Base-by-base conservation (phyloP, 306 rosid genomes). In the Begonia loranthoides region DNA sequence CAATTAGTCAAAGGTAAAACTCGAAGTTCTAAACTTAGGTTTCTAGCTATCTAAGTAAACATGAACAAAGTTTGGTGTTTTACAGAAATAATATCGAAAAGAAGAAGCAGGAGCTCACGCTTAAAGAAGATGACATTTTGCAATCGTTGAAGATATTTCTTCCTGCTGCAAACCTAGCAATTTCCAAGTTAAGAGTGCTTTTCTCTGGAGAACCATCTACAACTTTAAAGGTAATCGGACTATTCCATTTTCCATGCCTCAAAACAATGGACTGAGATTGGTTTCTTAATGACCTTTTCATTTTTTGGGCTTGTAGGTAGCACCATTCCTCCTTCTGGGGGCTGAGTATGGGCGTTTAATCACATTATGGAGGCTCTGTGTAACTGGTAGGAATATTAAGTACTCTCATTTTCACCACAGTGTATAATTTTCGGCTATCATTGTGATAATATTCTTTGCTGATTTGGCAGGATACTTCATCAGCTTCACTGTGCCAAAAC, bases 131-230 rank as follows among this genome's bases (percentile, higher is more conserved):
- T 46, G 99, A 80, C 66, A 63, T 90, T 69, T 63, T 80, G 52
- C 67, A 72, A 22, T 59, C 82, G 22, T 87, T 82, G 21, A 80
- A 74, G 65, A 16, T 66, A 61, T 58, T 71, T 61, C 92, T 80
- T 50, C 92, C 95, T 16, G 72, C 82, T 55, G 54, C 68, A 50
- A 90, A 90, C 63, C 70, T 90, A 57, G 74, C 66, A 45, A 68
- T 82, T 58, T 74, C 77, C 52, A 82, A 66, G 79, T 65, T 70
- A 13, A 73, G 80, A 59, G 70, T 40, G 46, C 57, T 78, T 15
- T 90, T 86, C 74, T 86, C 92, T 2, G 95, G 95, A 67, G 88
- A 86, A 61, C 86, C 99, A 49, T 75, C 85, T 63, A 82, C 61
- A 84, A 90, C 92, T 51, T 79, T 90, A 36, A 90, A 78, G 71